Base-by-base conservation (phyloP, 306 rosid genomes). In the Cucurbita maxima region DNA sequence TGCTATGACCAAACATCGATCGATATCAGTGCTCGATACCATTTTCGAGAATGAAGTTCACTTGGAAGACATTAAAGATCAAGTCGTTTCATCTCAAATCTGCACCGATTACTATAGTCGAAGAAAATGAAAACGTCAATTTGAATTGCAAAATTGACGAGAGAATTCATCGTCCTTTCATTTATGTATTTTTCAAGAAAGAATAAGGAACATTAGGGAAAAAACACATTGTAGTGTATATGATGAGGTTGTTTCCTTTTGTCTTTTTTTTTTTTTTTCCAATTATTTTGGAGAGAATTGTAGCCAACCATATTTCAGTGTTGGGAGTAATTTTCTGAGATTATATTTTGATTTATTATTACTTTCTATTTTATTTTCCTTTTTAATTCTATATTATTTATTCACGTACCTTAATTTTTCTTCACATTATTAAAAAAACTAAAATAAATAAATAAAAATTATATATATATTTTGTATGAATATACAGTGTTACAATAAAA, bases 1-100 rank as follows among this genome's bases (percentile, higher is more conserved):
- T 1, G 73, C 73, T 19, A 11, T 13, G 19, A 45, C 40, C 19
- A 67, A 47, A 22, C 40, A 56, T 45, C 73, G 56, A 3, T 45
- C 30, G 7, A 67, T 43, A 45, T 67, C 3, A 2, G 16, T 45
- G 16, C 52, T 67, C 7, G 73, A 22, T 8, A 67, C 73, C 19
- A 67, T 67, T 67, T 67, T 67, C 1, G 73, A 67, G 73, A 67
- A 67, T 6, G 73, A 67, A 67, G 73, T 67, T 22, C 73, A 44
- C 47, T 20, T 67, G 6, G 73, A 9, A 45, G 6, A 19, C 6
- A 13, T 45, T 45, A 45, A 67, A 6, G 19, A 20, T 67, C 19
- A 7, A 1, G 12, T 36, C 4, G 3, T 45, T 8, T 20, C 40
- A 45, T 67, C 56, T 44, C 73, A 67, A 67, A 67, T 44, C 0